Base-by-base conservation (phyloP, 352 stramenopile species). In the Blastocystis sp. region DNA sequence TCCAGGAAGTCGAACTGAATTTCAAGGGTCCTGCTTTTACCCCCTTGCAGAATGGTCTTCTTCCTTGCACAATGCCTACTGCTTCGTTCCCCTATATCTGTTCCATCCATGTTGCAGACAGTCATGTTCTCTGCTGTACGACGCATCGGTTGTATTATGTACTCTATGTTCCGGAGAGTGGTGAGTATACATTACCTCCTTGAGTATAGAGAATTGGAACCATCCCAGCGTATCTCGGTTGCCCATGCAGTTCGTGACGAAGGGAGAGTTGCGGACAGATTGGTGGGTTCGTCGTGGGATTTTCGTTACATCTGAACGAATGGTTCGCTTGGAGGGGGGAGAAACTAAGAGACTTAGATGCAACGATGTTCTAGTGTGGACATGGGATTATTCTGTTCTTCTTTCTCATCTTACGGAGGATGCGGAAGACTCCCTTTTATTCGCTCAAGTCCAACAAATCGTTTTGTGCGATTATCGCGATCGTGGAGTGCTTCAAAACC, bases 1-100 rank as follows among this genome's bases (percentile, higher is more conserved):
- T 84, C n/a, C 73, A 84, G 34, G 73, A 84, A 23, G 39, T 84
- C n/a, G 73, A 84, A 34, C 41, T 84, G 47, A 84, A 66, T 23
- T 47, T 84, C 11, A 61, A 59, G 20, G 50, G 50, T n/a, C 50
- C 50, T n/a, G 50, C 20, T n/a, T 59, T 59, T n/a, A 59, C 50
- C 13, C 70, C 34, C 45, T 80, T n/a, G 43, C 45, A 43, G 39
- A 41, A 13, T n/a, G 37, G 23, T 11, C 34, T 63, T 13, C 55
- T 63, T 47, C 70, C 50, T 37, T 50, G 34, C 37, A 53, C 15
- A 13, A 41, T 64, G 47, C 45, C 55, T 50, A 66, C 43, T 15
- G 13, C 20, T 34, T 43, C 20, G 15, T 66, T 80, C 26, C 23
- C 47, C 23, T 47, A 80, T 41, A 66, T 84, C 47, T 29, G n/a